phyloP scores from a whole-genome alignment of 2,329 filamentous ascomycete genomes.

The Alternaria ethzedia region DNA sequence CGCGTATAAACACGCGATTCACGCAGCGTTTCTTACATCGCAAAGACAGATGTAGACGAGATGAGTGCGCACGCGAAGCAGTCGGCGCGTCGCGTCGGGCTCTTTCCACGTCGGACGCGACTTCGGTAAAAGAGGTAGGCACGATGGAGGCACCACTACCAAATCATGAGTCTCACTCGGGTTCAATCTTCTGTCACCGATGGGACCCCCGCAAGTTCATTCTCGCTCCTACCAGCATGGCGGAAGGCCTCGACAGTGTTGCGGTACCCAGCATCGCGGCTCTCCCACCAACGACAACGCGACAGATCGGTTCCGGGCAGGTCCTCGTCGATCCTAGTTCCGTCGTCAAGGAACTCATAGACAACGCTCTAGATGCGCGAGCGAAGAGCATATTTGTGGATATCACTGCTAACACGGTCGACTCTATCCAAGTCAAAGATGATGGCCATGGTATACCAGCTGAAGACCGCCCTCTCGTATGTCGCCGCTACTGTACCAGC shows the following conservation, averaged over 20 bases:
- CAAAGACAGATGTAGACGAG: not conserved
- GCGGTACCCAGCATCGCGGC: constrained; percentile 44
- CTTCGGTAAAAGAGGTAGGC: constrained; percentile 20
- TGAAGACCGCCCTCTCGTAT: constrained; percentile 67
- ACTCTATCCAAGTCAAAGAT: constrained; percentile 68
- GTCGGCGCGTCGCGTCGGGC: constrained; percentile 11
- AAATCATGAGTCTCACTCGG: constrained; percentile 4
- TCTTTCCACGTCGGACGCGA: constrained; percentile 15
- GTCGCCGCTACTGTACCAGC: constrained; percentile 74
- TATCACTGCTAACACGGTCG: constrained; percentile 69
- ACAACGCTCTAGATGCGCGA: constrained; percentile 76
- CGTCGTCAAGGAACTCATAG: constrained; percentile 77
- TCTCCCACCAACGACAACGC: constrained; percentile 53
- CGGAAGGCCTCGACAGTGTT: constrained; percentile 1
- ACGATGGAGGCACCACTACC: constrained; percentile 18
- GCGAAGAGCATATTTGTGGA: constrained; percentile 71
- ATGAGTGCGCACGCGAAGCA: not conserved
- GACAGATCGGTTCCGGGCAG: constrained; percentile 66
- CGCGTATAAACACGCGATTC: not conserved
- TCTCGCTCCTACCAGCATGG: constrained; percentile 14
- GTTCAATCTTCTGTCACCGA: not conserved
- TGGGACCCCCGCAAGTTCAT: not conserved
- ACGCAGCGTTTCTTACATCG: not conserved
- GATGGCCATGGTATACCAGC: constrained; percentile 74
- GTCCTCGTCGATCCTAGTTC: constrained; percentile 65